Base-by-base conservation (phyloP, 1,139 yeast species). In the Blastobotrys capitulatus region DNA sequence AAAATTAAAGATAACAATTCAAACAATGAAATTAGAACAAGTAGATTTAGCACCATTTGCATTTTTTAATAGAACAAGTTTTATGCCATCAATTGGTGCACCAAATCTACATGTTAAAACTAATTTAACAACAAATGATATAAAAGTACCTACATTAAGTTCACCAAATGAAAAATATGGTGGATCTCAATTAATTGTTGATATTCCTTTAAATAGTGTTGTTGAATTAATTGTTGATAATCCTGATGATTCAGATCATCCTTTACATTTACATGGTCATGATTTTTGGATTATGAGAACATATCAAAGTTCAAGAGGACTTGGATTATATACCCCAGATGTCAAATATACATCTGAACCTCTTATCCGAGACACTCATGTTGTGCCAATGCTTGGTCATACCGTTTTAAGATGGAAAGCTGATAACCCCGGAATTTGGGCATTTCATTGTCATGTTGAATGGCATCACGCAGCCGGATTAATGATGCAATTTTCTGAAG, bases 401-500 rank as follows among this genome's bases (percentile, higher is more conserved):
- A 75, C 86, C 54, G 77, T 75, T n/a, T 56, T 76, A 20, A 71
- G 92, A 61, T 83, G 83, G 66, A 76, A 73, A 58, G 86, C 90
- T 36, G 79, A 82, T 59, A 84, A 84, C 63, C 92, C 92, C 20
- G 94, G 94, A 56, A 83, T 84, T 37, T 85, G 92, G 90, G 77
- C 83, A 60, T 83, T 85, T 80, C 94, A 85, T 65, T 85, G 94
- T 68, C 94, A 85, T 60, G 79, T 84, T 54, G 86, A 83, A 59
- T 85, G 94, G 94, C 94, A 85, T 71, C 77, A 83, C 68, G 80
- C 78, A 57, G 88, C 84, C 64, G 94, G 92, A 48, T 74, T 85
- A 61, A 86, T 86, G 52, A 67, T 83, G 58, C 64, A 60, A 44
- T 59, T 60, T 36, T 52, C 52, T 3, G 54, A 53, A n/a, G 63